Conservation (phyloP, 805 yeast genomes). For the Saccharomyces jurei region DNA sequence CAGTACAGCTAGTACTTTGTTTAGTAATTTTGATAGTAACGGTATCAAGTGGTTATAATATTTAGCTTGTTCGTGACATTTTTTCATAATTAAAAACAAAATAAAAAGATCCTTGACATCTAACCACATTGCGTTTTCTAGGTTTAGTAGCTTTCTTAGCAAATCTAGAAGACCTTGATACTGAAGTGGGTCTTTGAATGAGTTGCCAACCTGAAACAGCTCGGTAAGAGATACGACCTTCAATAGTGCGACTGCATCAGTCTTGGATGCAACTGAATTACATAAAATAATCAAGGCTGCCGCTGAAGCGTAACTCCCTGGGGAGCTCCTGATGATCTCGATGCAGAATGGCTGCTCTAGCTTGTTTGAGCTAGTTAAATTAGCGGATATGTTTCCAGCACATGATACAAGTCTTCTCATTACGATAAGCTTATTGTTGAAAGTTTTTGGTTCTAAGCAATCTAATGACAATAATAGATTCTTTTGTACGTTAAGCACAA, state of each 20-base stretch:
- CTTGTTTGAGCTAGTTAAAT: slow-evolving; percentile 14
- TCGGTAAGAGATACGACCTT: slow-evolving; percentile 9
- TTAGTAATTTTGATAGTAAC: slow-evolving; percentile 16
- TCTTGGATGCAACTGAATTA: slow-evolving; percentile 19
- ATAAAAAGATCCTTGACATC: slow-evolving; percentile 5
- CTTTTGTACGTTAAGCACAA: slow-evolving; percentile 11
- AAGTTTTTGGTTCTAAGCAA: slow-evolving; percentile 11
- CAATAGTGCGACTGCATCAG: slow-evolving; percentile 15
- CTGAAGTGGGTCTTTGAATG: slow-evolving; percentile 26
- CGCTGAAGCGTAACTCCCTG: slow-evolving; percentile 18
- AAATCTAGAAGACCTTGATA: slow-evolving; percentile 28
- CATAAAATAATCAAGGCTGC: slow-evolving; percentile 22
- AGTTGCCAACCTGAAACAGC: slow-evolving; percentile 8
- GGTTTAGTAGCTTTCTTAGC: slow-evolving; percentile 20
- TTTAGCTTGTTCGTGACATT: slow-evolving; percentile 22
- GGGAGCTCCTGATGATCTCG: slow-evolving; percentile 6
- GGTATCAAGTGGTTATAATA: slow-evolving; percentile 20
- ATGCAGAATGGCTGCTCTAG: slow-evolving; percentile 14
- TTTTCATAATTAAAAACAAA: slow-evolving; percentile 12
- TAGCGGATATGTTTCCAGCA: slow-evolving; percentile 25
- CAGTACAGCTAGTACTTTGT: slow-evolving; percentile 22
- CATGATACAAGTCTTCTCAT: slow-evolving; percentile 25
- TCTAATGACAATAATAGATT: slow-evolving; percentile 14
- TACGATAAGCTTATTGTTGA: slow-evolving; percentile 24
- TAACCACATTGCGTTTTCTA: slow-evolving; percentile 18